A percentile compares a stretch with the other conserved stretches of the same genome.
Conservation (phyloP, 75 land plant species). For the Cryptomeria japonica region DNA sequence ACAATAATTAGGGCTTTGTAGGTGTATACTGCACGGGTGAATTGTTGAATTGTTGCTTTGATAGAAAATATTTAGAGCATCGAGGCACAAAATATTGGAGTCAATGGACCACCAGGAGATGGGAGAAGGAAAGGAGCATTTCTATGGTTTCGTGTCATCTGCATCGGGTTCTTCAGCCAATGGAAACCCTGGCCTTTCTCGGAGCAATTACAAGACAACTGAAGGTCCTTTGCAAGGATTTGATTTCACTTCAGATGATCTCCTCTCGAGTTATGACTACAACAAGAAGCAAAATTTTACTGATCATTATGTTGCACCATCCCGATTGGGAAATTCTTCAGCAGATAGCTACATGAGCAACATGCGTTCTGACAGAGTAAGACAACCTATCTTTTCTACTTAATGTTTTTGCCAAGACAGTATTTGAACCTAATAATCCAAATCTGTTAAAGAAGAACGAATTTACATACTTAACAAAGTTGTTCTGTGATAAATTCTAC, state of each 20-base stretch:
- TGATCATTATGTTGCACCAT: constrained; percentile 1
- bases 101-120: constrained; percentile 6
- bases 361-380: constrained; percentile 7
- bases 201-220: constrained; percentile 5
- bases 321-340: neutral
- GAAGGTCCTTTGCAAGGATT: neutral
- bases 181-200: constrained; percentile 4
- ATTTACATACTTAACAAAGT: neutral
- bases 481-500: neutral
- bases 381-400: neutral
- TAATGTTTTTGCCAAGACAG: neutral
- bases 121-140: constrained; percentile 14
- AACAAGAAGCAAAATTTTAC: constrained; percentile 6
- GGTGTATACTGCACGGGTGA: neutral
- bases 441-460: neutral
- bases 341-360: neutral
- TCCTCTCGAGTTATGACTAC: constrained; percentile 7
- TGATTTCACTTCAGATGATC: constrained; percentile 9
- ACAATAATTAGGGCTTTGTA: neutral
- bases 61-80: neutral
- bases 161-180: neutral
- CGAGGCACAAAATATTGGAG: neutral
- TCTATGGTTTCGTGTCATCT: neutral
- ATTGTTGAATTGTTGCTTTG: neutral
- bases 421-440: neutral